Base-by-base conservation (phyloP, 192 early-diverging fungal species). In the Linderina pennispora region DNA sequence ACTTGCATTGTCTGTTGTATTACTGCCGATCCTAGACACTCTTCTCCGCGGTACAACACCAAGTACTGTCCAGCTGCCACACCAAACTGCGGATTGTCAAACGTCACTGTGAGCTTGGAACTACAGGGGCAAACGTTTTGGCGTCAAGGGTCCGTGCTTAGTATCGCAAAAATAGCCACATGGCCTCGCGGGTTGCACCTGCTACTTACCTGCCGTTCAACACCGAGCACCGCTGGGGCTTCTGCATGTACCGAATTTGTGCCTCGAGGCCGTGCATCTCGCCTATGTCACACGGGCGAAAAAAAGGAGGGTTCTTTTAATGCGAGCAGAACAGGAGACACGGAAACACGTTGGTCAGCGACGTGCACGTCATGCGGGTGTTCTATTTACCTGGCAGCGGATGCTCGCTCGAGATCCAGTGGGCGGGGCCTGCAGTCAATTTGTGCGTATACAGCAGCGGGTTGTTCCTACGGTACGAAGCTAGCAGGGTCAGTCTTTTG, bases 21-120 rank as follows among this genome's bases (percentile, higher is more conserved):
- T 23, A 65, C 62, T 1, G 76, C 85, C 11, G 80, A 82, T n/a
- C 87, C 85, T 1, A 86, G 59, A 39, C 85, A 87, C 11, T 61
- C 46, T 21, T 81, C 80, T 17, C 74, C 69, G 13, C 69, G 52
- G 50, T 87, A 89, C 5, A 86, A 36, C 1, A 74, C 75, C 36
- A 79, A 36, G 55, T 76, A 75, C 54, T 78, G 85, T 3, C 87
- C 84, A 14, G 72, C 52, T 1, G 85, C 80, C 7, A 86, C 57
- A 1, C 77, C 83, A 36, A 69, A 57, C 52, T 82, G 77, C 14
- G 70, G 63, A 11, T 58, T 56, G 8, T 71, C 64, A 53, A 86
- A 87, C 6, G 48, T 55, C 7, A 83, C 62, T 8, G 28, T 50
- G 32, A 75, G 55, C 10, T 37, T n/a, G 4, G 33, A 36, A 19